Conservation (phyloP, 768 basidiomycete species). For the Mycena alexandri region DNA sequence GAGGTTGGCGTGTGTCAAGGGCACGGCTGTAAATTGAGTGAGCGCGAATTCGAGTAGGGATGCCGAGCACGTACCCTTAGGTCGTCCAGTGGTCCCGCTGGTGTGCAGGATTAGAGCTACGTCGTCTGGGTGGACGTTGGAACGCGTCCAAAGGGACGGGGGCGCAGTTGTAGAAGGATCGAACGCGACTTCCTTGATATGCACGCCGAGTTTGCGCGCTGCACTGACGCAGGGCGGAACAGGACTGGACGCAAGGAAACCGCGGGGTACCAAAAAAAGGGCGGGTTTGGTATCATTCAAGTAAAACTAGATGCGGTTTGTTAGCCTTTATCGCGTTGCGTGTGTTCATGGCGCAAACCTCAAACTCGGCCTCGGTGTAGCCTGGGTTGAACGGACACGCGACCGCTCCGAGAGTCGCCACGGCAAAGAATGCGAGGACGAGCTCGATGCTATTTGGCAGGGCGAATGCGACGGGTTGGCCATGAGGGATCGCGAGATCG, state of each 20-base stretch:
- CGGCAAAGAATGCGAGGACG: constrained; percentile 22
- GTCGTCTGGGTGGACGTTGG: constrained; percentile 11
- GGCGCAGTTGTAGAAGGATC: background rate
- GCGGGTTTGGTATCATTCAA: constrained; percentile 23
- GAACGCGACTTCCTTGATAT: constrained; percentile 19
- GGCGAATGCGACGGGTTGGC: constrained; percentile 19
- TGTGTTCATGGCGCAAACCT: constrained; percentile 3
- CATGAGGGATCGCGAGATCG: constrained; percentile 6
- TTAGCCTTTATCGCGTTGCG: background rate
- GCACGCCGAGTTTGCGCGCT: constrained; percentile 19
- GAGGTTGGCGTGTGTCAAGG: constrained; percentile 22
- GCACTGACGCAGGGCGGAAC: constrained; percentile 15
- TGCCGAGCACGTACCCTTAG: constrained; percentile 11
- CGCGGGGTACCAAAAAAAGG: constrained; percentile 18
- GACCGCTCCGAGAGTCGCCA: constrained; percentile 14
- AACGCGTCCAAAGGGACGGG: background rate
- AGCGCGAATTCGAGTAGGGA: background rate
- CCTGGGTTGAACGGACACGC: constrained; percentile 23
- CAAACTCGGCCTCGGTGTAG: constrained; percentile 25
- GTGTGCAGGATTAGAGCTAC: constrained; percentile 26
- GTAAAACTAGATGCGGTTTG: constrained; percentile 10
- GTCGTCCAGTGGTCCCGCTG: constrained; percentile 29
- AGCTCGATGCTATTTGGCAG: constrained; percentile 24
- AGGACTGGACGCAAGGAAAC: constrained; percentile 3
- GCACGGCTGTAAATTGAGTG: constrained; percentile 6